These are phyloP conservation scores for Eucalyptus viminalis DNA, from an alignment of 345 rosid species.

Conservation along the genomic window DNA sequence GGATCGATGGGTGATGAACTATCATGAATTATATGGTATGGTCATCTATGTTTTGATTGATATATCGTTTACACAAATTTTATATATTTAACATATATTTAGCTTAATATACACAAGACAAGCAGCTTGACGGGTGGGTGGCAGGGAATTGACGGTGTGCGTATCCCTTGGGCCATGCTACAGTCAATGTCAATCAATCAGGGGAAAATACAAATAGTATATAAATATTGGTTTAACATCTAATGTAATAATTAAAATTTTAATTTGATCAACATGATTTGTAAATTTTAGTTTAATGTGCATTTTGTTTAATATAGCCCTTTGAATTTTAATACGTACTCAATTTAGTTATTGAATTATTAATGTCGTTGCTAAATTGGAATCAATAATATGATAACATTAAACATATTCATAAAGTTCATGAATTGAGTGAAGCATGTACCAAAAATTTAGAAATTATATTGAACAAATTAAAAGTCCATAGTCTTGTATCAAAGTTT, in stretches of 20 bases:
- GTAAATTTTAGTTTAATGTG: too few species aligned
- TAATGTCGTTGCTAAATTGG: fast-evolving
- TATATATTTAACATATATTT: background rate
- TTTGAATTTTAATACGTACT: too few species aligned
- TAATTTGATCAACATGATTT: too few species aligned
- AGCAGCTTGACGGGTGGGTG: background rate
- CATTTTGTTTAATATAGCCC: too few species aligned
- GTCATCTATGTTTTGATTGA: background rate
- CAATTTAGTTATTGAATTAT: too few species aligned
- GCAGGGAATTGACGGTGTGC: background rate
- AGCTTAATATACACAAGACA: background rate
- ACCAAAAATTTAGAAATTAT: fast-evolving
- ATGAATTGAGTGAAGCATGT: fast-evolving
- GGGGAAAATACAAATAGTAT: fast-evolving
- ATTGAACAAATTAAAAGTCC: fast-evolving
- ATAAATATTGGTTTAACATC: too few species aligned
- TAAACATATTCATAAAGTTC: fast-evolving
- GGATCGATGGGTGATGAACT: background rate
- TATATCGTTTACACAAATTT: background rate
- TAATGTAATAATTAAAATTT: too few species aligned
- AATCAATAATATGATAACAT: too few species aligned
- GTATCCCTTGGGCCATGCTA: background rate
- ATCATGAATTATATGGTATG: background rate
- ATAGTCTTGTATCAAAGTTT: fast-evolving
- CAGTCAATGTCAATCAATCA: fast-evolving